Base-by-base conservation (phyloP, 2,329 filamentous ascomycete genomes). In the Ambrosiella beaveri region DNA sequence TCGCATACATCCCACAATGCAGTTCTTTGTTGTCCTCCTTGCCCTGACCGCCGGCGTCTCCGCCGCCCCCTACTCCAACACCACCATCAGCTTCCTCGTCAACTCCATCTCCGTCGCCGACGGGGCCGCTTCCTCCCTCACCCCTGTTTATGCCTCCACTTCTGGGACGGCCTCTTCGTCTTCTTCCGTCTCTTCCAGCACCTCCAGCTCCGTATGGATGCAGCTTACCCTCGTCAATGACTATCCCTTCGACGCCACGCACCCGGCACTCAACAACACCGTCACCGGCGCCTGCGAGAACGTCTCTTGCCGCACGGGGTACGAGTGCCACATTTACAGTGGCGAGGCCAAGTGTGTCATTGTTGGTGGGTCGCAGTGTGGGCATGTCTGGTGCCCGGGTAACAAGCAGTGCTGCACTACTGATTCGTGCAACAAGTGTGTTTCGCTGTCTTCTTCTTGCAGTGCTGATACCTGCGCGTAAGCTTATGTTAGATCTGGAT, bases 321-420 rank as follows among this genome's bases (percentile, higher is more conserved):
- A 51, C 19, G 58, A 60, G 50, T 60, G 58, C 50, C 58, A 60
- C 44, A 51, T 60, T 19, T 60, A 60, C 54, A 35, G 55, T 5
- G 55, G 39, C 8, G 37, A 17, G 3, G 55, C 54, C 37, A 49
- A 57, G 49, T 60, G 58, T 47, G 58, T 57, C 9, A 47, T 57
- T 35, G 50, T 44, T 12, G 55, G 58, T 27, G 58, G 58, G 40
- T 54, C 58, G 13, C 54, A 60, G 44, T 60, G 58, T 45, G 58
- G 58, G 7, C 17, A 19, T 38, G 17, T 50, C 19, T 60, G 58
- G 58, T 60, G 58, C 49, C 58, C 58, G 3, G 55, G 55, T 19
- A 60, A 60, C 36, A 57, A 54, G 50, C 50, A 47, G 39, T 60
- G 58, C 58, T 60, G 58, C 50, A 54, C 54, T 39, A 12, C 55